A percentile compares a stretch with the other conserved stretches of the same genome.
Conservation (phyloP, 2,329 filamentous ascomycete species). For the Cordyceps cicadae region DNA sequence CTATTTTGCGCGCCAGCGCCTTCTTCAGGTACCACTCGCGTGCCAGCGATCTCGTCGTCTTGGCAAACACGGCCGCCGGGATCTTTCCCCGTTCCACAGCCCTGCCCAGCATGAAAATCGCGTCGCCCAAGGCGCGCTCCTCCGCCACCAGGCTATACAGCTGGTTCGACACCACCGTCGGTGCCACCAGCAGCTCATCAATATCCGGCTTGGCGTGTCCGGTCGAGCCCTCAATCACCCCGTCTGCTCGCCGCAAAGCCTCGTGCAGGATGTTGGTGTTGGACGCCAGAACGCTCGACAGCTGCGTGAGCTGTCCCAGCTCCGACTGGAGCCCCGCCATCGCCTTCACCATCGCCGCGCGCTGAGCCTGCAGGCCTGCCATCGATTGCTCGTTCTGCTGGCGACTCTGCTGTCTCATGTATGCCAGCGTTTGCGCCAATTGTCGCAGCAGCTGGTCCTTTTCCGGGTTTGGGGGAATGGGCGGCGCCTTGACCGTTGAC, state of each 20-base stretch:
- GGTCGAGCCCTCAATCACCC: conserved; percentile 64
- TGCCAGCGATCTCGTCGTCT: conserved; percentile 65
- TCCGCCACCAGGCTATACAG: conserved; percentile 84
- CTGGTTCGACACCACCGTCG: conserved; percentile 87
- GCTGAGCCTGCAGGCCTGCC: conserved; percentile 69
- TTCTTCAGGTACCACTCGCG: conserved; percentile 80
- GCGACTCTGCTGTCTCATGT: conserved; percentile 60
- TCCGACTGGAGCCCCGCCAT: conserved; percentile 66
- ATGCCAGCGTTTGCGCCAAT: conserved; percentile 60
- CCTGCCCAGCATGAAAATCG: conserved; percentile 71
- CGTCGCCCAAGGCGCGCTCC: conserved; percentile 77
- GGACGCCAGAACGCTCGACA: conserved; percentile 61
- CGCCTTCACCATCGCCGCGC: conserved; percentile 64
- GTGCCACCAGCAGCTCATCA: conserved; percentile 87
- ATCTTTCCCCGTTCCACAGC: conserved; percentile 68
- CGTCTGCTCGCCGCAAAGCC: conserved; percentile 70
- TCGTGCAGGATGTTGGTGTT: conserved; percentile 75
- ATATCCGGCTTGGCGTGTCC: conserved; percentile 64
- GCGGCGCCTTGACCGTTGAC: conserved; percentile 58
- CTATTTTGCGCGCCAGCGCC: conserved; percentile 70
- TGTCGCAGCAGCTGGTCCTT: conserved; percentile 80
- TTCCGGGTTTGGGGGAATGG: conserved; percentile 90
- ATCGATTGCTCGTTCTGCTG: conserved; percentile 67
- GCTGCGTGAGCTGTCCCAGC: conserved; percentile 58
- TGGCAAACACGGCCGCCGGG: conserved; percentile 64